Evolutionary conservation across 768 basidiomycete species (phyloP).

Genomic region (Terana coerulea): DNA sequence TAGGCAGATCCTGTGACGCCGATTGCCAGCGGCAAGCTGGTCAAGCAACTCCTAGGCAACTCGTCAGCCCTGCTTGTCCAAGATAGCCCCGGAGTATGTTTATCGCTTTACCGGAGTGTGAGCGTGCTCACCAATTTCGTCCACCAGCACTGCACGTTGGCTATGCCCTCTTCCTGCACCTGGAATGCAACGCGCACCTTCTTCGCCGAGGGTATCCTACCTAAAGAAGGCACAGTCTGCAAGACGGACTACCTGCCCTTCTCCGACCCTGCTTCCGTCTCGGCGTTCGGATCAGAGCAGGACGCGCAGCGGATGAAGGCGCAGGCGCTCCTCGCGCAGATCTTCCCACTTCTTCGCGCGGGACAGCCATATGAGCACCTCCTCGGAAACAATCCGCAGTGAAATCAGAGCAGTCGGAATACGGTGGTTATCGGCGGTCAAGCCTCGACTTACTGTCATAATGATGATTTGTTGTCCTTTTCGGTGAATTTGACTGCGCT

Average conservation of each 20-base stretch:
- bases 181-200: conserved; percentile 17
- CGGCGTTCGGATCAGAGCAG: not conserved
- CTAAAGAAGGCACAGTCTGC: conserved; percentile 22
- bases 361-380: not conserved
- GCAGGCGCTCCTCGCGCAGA: not conserved
- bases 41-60: conserved; percentile 19
- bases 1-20: conserved; percentile 28
- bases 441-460: no score
- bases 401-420: no score
- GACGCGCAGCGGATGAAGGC: not conserved
- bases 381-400: no score
- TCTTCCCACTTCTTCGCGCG: not conserved
- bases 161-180: conserved; percentile 26
- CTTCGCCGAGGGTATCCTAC: conserved; percentile 28
- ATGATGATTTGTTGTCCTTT: no score
- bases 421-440: no score
- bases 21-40: conserved; percentile 20
- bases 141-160: conserved; percentile 21
- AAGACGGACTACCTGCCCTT: conserved; percentile 18
- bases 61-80: conserved; percentile 26
- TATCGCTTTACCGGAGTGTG: not conserved
- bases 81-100: conserved; percentile 25
- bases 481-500: no score
- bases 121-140: not conserved
- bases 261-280: conserved; percentile 6